Percentiles rank a stretch among this genome's conserved stretches.
Conservation (phyloP, 1,284 basidiomycete genomes). For the Lignosus rhinocerotis region DNA sequence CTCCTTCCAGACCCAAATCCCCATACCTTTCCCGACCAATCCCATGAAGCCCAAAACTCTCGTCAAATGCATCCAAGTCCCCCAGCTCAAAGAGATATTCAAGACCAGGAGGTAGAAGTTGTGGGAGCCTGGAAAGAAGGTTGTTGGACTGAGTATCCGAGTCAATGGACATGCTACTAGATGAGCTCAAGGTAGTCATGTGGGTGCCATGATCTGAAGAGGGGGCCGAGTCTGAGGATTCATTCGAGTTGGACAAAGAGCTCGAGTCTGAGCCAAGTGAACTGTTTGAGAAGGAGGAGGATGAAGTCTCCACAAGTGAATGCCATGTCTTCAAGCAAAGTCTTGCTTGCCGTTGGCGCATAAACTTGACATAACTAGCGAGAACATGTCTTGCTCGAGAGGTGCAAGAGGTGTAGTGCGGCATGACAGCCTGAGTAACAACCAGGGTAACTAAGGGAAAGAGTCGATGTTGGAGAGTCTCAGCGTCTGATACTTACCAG, state of each 20-base stretch:
- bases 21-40: too few species aligned
- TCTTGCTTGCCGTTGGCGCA: neutral
- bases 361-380: neutral
- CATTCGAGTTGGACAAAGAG: neutral
- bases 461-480: neutral
- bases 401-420: neutral
- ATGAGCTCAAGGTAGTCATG: neutral
- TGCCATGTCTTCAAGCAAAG: too few species aligned
- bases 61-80: neutral
- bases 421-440: neutral
- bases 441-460: neutral
- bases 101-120: neutral
- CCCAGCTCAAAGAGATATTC: neutral
- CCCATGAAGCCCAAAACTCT: neutral
- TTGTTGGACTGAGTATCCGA: neutral
- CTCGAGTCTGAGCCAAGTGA: too few species aligned
- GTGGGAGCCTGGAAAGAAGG: neutral
- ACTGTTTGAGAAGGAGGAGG: neutral
- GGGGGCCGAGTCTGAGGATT: neutral
- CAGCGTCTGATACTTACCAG: too few species aligned
- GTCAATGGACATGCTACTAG: neutral
- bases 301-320: neutral
- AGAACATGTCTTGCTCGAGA: neutral
- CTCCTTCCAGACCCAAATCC: neutral
- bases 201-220: neutral